These are phyloP conservation scores for Penicillium sp. DNA, from an alignment of 2,329 filamentous ascomycete genomes.

Conservation along the genomic window DNA sequence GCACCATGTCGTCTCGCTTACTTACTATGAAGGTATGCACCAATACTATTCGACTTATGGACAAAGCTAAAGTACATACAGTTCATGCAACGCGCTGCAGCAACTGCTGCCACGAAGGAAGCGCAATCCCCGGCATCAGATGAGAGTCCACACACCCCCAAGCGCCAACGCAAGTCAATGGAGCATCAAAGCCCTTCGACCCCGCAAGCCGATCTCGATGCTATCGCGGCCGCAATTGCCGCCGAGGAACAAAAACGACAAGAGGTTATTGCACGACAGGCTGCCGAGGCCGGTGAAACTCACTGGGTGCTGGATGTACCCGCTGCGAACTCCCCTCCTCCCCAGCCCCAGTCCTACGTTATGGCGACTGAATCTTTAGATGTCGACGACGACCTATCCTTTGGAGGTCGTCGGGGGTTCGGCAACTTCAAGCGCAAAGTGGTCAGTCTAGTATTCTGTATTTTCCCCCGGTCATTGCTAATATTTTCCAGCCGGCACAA, in stretches of 20 bases:
- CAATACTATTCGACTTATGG: not conserved
- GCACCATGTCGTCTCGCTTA: conserved; percentile 77
- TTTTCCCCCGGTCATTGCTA: not conserved
- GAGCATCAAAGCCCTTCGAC: conserved; percentile 20
- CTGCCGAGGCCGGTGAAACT: conserved; percentile 45
- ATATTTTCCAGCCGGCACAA: not conserved
- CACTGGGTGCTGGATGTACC: conserved; percentile 45
- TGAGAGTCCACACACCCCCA: conserved; percentile 38
- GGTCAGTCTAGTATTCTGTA: conserved; percentile 17
- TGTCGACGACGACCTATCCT: conserved; percentile 30
- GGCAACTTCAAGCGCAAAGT: conserved; percentile 42
- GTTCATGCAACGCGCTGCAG: conserved; percentile 90
- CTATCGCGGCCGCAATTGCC: conserved; percentile 42
- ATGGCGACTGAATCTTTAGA: conserved; percentile 37
- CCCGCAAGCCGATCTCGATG: conserved; percentile 38
- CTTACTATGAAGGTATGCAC: conserved; percentile 76
- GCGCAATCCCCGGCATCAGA: conserved; percentile 51
- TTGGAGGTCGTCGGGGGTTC: conserved; percentile 38
- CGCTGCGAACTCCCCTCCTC: conserved; percentile 6
- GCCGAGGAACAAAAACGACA: conserved; percentile 44
- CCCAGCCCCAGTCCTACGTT: conserved; percentile 29
- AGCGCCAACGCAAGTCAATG: conserved; percentile 37
- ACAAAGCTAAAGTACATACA: conserved; percentile 28
- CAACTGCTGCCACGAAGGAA: conserved; percentile 51
- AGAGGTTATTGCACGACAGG: conserved; percentile 41